Evolutionary conservation across 371 early-diverging fungal species (phyloP).

Genomic region (Batkoa obscura): DNA sequence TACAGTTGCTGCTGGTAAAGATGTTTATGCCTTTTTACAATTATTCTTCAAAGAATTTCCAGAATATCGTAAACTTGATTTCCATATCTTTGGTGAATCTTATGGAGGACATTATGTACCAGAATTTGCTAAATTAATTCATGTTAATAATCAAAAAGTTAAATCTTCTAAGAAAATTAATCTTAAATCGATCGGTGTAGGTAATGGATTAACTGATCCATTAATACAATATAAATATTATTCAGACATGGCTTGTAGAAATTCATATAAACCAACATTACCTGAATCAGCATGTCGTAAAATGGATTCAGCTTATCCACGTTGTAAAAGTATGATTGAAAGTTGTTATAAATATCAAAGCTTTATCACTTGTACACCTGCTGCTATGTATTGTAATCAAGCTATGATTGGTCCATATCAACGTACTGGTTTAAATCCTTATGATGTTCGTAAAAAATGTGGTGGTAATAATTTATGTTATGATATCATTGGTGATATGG

Average conservation of each 20-base stretch:
- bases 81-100: slow-evolving; percentile 56
- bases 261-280: slow-evolving; percentile 54
- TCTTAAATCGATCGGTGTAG: slow-evolving; percentile 60
- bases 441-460: slow-evolving; percentile 61
- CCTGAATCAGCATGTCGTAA: slow-evolving; percentile 32
- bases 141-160: slow-evolving; percentile 33
- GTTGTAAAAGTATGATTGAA: slow-evolving; percentile 53
- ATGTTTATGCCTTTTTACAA: slow-evolving; percentile 59
- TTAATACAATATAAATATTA: slow-evolving; percentile 79
- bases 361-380: slow-evolving; percentile 60
- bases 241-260: slow-evolving; percentile 64
- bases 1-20: slow-evolving; percentile 37
- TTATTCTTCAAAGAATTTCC: slow-evolving; percentile 35
- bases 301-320: slow-evolving; percentile 52
- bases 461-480: slow-evolving; percentile 60
- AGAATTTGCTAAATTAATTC: slow-evolving; percentile 47
- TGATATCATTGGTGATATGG: slow-evolving; percentile 54
- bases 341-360: slow-evolving; percentile 63
- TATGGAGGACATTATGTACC: slow-evolving; percentile 23
- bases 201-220: slow-evolving; percentile 85
- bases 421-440: slow-evolving; percentile 48
- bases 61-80: slow-evolving; percentile 30
- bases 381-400: slow-evolving; percentile 70
- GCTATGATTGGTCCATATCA: slow-evolving; percentile 38
- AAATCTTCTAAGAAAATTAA: slow-evolving; percentile 28